Conservation (phyloP, 176 grass and related monocot species). For the Typha latifolia region DNA sequence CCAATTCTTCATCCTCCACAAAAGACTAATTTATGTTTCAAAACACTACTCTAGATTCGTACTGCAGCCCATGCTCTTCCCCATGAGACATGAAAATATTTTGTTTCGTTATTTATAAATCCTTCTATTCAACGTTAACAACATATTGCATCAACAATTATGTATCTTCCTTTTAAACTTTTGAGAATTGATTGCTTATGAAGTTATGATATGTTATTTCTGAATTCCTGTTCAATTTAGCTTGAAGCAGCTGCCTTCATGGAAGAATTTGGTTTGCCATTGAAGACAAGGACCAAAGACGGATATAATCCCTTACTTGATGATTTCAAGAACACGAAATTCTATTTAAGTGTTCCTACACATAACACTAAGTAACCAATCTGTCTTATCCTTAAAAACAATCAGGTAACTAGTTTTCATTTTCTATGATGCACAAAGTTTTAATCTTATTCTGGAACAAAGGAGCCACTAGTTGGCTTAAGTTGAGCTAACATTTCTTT, state of each 20-base stretch:
- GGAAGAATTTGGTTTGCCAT: slow-evolving; percentile 88
- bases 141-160: not conserved
- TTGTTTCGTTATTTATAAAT: not conserved
- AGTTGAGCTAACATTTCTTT: too few species aligned
- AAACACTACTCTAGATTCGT: too few species aligned
- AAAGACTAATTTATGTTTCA: too few species aligned
- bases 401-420: too few species aligned
- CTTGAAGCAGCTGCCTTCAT: slow-evolving; percentile 75
- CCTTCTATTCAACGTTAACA: not conserved
- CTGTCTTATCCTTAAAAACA: not conserved
- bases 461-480: too few species aligned
- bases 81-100: too few species aligned
- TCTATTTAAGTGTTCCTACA: slow-evolving; percentile 84
- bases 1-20: too few species aligned
- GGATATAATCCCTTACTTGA: slow-evolving; percentile 88
- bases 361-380: slow-evolving; percentile 46
- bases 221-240: slow-evolving; percentile 19
- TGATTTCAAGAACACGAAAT: slow-evolving; percentile 93
- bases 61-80: too few species aligned
- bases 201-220: not conserved
- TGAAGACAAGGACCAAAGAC: slow-evolving; percentile 85
- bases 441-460: too few species aligned
- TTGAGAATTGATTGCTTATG: not conserved
- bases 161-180: not conserved
- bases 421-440: too few species aligned